Conservation (phyloP, 139 green algal genomes). For the Picochlorum sp. region DNA sequence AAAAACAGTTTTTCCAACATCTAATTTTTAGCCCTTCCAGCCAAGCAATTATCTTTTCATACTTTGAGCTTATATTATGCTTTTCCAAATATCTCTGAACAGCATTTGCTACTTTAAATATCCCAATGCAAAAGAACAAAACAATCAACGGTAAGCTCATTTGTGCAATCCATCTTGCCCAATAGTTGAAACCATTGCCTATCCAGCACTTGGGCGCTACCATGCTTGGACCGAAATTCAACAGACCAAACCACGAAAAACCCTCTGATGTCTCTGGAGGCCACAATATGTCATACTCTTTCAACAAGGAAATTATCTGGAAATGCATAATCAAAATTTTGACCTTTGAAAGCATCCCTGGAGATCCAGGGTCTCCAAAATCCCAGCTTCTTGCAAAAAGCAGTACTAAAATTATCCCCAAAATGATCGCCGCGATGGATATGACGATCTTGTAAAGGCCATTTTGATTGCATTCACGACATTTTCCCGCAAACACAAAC, state of each 20-base stretch:
- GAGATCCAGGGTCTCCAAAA: conserved; percentile 3
- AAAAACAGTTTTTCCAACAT: conserved; percentile 40
- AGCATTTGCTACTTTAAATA: neutral
- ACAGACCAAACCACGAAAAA: conserved; percentile 18
- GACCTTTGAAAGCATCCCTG: conserved; percentile 29
- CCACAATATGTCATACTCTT: conserved; percentile 30
- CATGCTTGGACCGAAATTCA: conserved; percentile 27
- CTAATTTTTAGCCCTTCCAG: neutral
- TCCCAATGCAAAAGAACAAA: neutral
- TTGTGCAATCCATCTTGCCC: conserved; percentile 10
- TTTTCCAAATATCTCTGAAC: neutral
- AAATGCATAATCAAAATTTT: conserved; percentile 33
- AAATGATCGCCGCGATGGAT: neutral
- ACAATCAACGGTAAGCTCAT: conserved; percentile 20
- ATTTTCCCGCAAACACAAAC: conserved; percentile 16
- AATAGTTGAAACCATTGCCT: conserved; percentile 16
- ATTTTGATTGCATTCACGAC: neutral
- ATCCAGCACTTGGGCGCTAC: conserved; percentile 23
- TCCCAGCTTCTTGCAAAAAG: conserved; percentile 18
- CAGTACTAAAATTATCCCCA: conserved; percentile 1
- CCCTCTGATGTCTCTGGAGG: conserved; percentile 6
- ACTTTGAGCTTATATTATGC: neutral
- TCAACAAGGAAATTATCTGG: conserved; percentile 31
- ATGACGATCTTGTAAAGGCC: conserved; percentile 14
- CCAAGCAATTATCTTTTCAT: neutral